These are phyloP conservation scores for Xylaria palmicola DNA, from an alignment of 495 filamentous ascomycete species.

Conservation along the genomic window DNA sequence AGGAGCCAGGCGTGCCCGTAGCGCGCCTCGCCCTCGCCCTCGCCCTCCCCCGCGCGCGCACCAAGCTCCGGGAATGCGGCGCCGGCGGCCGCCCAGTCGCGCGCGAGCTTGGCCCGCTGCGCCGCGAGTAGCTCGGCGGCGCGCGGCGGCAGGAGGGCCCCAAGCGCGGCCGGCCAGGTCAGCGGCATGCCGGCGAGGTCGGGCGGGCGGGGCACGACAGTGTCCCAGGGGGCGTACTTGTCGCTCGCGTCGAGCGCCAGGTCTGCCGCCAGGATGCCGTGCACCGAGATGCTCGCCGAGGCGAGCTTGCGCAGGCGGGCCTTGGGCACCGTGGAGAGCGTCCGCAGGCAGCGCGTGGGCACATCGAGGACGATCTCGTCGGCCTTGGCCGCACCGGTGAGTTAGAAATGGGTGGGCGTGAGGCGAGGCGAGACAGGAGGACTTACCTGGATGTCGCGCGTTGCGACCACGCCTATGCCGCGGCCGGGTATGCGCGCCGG, in stretches of 20 bases:
- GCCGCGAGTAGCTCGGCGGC: slow-evolving; percentile 53
- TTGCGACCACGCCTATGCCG: slow-evolving; percentile 74
- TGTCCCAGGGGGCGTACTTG: slow-evolving; percentile 57
- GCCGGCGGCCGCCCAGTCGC: slow-evolving; percentile 58
- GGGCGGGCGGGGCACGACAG: slow-evolving; percentile 60
- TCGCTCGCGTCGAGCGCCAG: slow-evolving; percentile 51
- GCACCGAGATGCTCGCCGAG: slow-evolving; percentile 54
- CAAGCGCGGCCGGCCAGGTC: slow-evolving; percentile 57
- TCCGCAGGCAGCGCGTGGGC: slow-evolving; percentile 63
- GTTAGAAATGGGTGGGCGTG: background rate
- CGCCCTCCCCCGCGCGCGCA: slow-evolving; percentile 25
- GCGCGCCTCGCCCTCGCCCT: slow-evolving; percentile 1
- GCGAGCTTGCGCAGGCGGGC: slow-evolving; percentile 44
- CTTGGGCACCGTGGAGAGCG: slow-evolving; percentile 57
- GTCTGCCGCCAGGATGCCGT: slow-evolving; percentile 70
- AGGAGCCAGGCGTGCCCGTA: slow-evolving; percentile 77
- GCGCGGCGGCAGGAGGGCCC: slow-evolving; percentile 46
- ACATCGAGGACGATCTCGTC: slow-evolving; percentile 60
- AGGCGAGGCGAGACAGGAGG: background rate
- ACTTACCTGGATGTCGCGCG: slow-evolving; percentile 60
- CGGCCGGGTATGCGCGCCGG: slow-evolving; percentile 60
- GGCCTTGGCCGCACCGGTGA: slow-evolving; percentile 30
- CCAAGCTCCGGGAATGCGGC: slow-evolving; percentile 54
- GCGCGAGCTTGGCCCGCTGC: slow-evolving; percentile 62
- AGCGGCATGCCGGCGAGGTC: slow-evolving; percentile 70